Evolutionary conservation across 306 rosid species (phyloP).

Genomic region (Dryas drummondii): DNA sequence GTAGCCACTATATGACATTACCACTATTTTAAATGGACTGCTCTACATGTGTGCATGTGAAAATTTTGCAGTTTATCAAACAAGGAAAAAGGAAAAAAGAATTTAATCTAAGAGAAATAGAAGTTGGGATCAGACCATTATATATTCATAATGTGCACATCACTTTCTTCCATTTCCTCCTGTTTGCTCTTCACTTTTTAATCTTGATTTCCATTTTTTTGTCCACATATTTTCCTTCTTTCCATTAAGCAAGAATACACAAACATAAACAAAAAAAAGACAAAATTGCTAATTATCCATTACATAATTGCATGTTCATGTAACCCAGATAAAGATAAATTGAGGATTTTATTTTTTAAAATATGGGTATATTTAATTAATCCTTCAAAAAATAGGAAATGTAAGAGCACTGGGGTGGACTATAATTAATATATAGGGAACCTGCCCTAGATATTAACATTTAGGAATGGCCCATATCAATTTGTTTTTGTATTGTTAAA

Average conservation of each 20-base stretch:
- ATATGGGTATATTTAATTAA: not conserved
- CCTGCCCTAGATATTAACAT: slow-evolving; percentile 8
- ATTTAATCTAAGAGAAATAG: slow-evolving; percentile 35
- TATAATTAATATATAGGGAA: not conserved
- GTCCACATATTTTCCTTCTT: not conserved
- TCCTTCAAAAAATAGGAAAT: not conserved
- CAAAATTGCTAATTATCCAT: too few relatives aligned
- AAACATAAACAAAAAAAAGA: not conserved
- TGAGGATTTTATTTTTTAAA: not conserved
- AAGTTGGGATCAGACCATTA: slow-evolving; percentile 51
- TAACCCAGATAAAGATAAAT: too few relatives aligned
- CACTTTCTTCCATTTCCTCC: slow-evolving; percentile 52
- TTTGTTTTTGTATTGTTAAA: slow-evolving; percentile 3
- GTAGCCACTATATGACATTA: slow-evolving; percentile 17
- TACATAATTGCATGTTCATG: too few relatives aligned
- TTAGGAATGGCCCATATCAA: slow-evolving; percentile 19
- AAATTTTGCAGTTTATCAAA: slow-evolving; percentile 27
- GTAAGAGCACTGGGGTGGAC: not conserved
- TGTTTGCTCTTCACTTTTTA: slow-evolving; percentile 29
- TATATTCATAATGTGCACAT: slow-evolving; percentile 41
- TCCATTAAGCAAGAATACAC: not conserved
- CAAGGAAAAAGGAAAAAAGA: slow-evolving; percentile 2
- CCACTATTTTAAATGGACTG: slow-evolving; percentile 30
- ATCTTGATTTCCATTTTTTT: slow-evolving; percentile 1
- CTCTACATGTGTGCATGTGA: slow-evolving; percentile 76